Conservation (phyloP, 192 early-diverging fungal species). For the Coemansia pectinata region DNA sequence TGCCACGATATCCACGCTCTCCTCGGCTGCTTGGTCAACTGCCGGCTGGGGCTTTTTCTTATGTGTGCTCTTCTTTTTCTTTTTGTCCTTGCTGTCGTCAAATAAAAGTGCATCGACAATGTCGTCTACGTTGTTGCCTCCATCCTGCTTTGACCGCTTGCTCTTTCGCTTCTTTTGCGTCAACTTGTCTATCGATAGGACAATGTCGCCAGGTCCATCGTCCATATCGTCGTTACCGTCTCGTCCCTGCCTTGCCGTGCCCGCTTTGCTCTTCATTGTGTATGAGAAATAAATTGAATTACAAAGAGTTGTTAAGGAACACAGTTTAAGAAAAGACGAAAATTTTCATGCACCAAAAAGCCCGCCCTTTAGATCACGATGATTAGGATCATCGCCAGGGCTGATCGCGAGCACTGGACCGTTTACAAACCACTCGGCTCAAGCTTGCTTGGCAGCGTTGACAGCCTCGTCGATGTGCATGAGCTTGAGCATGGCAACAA, state of each 20-base stretch:
- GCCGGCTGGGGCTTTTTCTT: background rate
- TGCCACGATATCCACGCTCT: background rate
- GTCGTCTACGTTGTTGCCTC: constrained; percentile 24
- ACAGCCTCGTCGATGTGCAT: constrained; percentile 25
- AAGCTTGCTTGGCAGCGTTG: constrained; percentile 12
- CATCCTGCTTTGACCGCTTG: background rate
- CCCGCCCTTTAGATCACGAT: background rate
- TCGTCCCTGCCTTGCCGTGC: background rate
- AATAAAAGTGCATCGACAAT: constrained; percentile 43
- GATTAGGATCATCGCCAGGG: background rate
- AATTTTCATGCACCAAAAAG: background rate
- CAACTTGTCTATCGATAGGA: constrained; percentile 20
- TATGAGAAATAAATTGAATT: background rate
- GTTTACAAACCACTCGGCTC: background rate
- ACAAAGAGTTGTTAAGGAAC: background rate
- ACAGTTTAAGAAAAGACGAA: background rate
- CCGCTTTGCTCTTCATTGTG: background rate
- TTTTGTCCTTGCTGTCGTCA: background rate
- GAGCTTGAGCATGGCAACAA: constrained; percentile 11
- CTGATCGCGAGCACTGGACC: background rate
- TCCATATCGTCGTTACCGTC: constrained; percentile 6
- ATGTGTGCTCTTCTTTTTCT: constrained; percentile 4
- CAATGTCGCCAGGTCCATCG: constrained; percentile 14
- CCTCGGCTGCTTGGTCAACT: background rate
- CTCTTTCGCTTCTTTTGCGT: constrained; percentile 1